Evolutionary conservation across 371 early-diverging fungal species (phyloP).

Genomic region (Phascolomyces articulosus): DNA sequence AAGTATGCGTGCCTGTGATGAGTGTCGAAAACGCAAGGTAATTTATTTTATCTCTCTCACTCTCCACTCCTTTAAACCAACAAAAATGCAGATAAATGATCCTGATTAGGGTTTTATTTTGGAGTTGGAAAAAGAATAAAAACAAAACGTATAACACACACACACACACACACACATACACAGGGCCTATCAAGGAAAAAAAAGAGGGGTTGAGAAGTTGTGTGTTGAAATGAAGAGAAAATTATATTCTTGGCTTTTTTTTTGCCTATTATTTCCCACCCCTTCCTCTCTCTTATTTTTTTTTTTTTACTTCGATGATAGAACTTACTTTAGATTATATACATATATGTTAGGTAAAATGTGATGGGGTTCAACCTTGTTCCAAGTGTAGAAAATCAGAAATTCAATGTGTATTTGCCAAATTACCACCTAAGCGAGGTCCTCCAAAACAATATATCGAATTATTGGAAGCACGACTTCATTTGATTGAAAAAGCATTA

Average conservation of each 20-base stretch:
- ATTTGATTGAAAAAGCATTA: conserved; percentile 48
- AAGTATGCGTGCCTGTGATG: conserved; percentile 49
- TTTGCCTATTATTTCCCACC: no score
- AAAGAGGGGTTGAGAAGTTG: no score
- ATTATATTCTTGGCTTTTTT: no score
- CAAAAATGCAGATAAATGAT: no score
- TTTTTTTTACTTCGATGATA: neutral
- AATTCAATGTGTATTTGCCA: conserved; percentile 44
- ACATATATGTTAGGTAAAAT: conserved; percentile 45
- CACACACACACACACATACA: no score
- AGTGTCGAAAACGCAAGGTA: conserved; percentile 59
- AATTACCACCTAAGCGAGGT: conserved; percentile 46
- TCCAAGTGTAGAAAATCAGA: conserved; percentile 43
- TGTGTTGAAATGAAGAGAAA: no score
- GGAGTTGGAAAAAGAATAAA: no score
- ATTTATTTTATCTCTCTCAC: neutral
- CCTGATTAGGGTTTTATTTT: no score
- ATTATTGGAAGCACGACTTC: conserved; percentile 44
- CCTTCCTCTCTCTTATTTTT: neutral
- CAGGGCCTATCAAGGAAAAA: no score
- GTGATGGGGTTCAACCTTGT: conserved; percentile 56
- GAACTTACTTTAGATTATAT: no score
- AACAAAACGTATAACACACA: no score
- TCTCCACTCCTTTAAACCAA: no score
- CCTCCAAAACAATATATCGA: conserved; percentile 56